Conservation (phyloP, 495 filamentous ascomycete species). For the Penicillium argentinense region DNA sequence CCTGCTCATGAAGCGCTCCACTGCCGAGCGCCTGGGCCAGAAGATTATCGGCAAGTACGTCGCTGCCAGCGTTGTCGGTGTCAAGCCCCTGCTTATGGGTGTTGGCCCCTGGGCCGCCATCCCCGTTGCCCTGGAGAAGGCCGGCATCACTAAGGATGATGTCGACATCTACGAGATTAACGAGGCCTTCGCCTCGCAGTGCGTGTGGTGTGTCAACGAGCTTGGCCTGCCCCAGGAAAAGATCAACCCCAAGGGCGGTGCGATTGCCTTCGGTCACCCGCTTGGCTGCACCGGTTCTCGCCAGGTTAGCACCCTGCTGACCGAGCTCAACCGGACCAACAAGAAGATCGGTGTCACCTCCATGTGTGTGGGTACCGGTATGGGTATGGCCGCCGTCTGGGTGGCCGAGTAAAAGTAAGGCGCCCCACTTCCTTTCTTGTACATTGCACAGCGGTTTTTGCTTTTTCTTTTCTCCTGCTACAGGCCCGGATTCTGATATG, state of each 20-base stretch:
- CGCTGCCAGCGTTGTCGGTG: conserved; percentile 78
- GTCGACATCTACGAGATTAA: conserved; percentile 99
- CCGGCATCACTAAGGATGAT: conserved; percentile 82
- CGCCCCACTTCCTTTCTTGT: conserved; percentile 18
- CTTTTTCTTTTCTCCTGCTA: conserved; percentile 13
- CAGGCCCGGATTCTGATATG: conserved; percentile 22
- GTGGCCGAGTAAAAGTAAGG: conserved; percentile 69
- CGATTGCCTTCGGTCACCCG: conserved; percentile 98
- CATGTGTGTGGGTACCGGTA: conserved; percentile 97
- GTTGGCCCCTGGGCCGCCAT: conserved; percentile 95
- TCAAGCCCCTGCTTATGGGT: conserved; percentile 93
- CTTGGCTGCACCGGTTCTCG: conserved; percentile 91
- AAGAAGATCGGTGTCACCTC: conserved; percentile 87
- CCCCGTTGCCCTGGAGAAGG: conserved; percentile 83
- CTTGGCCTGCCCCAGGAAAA: conserved; percentile 73
- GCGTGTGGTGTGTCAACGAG: conserved; percentile 89
- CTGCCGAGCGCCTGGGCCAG: conserved; percentile 84
- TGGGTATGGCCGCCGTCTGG: conserved; percentile 97
- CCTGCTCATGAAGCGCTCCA: conserved; percentile 91
- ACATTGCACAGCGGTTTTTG: conserved; percentile 34
- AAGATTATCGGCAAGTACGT: conserved; percentile 90
- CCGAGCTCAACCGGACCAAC: conserved; percentile 77
- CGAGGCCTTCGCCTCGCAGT: conserved; percentile 96
- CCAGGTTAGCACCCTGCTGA: conserved; percentile 89
- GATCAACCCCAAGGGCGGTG: conserved; percentile 96